Evolutionary conservation across 2,329 filamentous ascomycete genomes (phyloP).

Genomic region (Phyllosticta citriasiana): DNA sequence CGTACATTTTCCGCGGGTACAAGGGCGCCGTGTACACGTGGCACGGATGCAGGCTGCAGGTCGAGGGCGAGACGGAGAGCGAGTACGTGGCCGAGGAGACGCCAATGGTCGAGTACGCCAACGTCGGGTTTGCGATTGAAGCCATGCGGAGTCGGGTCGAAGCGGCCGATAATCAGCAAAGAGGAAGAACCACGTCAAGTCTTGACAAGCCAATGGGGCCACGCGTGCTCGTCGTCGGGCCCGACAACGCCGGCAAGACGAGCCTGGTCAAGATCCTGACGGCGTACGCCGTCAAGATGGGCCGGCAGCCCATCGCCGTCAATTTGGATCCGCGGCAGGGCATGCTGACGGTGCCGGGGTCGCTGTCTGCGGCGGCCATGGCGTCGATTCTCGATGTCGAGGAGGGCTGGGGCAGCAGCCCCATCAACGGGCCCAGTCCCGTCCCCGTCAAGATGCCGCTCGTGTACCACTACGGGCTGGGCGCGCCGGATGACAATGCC

Average conservation of each 20-base stretch:
- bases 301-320: constrained; percentile 67
- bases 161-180: constrained; percentile 9
- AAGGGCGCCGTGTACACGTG: constrained; percentile 88
- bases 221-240: constrained; percentile 73
- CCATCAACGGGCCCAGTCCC: constrained; percentile 78
- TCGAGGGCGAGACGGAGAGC: constrained; percentile 58
- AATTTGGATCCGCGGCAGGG: constrained; percentile 74
- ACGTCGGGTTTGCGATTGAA: constrained; percentile 80
- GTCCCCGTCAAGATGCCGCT: constrained; percentile 87
- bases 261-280: constrained; percentile 67
- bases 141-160: constrained; percentile 55
- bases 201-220: constrained; percentile 48
- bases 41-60: constrained; percentile 79
- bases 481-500: constrained; percentile 60
- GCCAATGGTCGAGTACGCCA: constrained; percentile 65
- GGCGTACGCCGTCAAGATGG: constrained; percentile 66
- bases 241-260: constrained; percentile 72
- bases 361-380: constrained; percentile 76
- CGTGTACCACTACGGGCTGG: constrained; percentile 77
- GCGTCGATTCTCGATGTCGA: constrained; percentile 81
- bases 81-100: constrained; percentile 70
- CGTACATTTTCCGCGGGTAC: constrained; percentile 70
- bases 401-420: constrained; percentile 80
- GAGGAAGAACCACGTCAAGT: constrained; percentile 12
- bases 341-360: constrained; percentile 51